phyloP scores from a whole-genome alignment of 306 rosid species.

The Lathyrus tuberosus region DNA sequence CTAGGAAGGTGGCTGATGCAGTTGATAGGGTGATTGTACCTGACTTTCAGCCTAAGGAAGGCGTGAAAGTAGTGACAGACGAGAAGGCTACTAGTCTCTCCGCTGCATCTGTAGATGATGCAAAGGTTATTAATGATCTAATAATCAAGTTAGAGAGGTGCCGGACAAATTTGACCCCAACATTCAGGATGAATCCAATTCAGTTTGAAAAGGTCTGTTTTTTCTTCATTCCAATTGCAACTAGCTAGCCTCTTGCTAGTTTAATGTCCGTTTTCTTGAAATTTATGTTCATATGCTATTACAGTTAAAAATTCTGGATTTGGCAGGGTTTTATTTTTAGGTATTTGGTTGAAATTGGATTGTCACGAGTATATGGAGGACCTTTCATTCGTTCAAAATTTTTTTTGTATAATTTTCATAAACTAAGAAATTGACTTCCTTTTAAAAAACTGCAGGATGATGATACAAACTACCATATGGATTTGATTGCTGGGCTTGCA shows the following conservation, averaged over 20 bases:
- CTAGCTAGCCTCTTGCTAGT: conserved; percentile 2
- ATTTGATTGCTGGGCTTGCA: conserved; percentile 91
- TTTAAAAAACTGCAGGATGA: conserved; percentile 73
- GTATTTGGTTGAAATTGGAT: conserved; percentile 16
- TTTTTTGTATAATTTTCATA: not conserved
- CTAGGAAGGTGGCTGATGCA: conserved; percentile 72
- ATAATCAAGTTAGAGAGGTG: conserved; percentile 64
- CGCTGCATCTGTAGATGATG: conserved; percentile 79
- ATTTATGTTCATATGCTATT: no score
- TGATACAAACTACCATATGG: conserved; percentile 96
- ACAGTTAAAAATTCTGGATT: no score
- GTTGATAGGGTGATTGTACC: conserved; percentile 75
- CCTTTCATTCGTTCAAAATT: not conserved
- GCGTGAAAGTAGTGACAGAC: conserved; percentile 82
- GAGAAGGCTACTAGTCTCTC: conserved; percentile 82
- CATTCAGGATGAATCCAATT: conserved; percentile 87
- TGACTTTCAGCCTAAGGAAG: conserved; percentile 82
- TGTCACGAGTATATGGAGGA: conserved; percentile 7
- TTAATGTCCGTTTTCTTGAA: no score
- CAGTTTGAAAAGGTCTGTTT: conserved; percentile 83
- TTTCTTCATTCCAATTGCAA: not conserved
- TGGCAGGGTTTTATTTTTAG: not conserved
- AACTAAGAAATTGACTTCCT: not conserved
- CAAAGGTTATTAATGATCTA: conserved; percentile 71
- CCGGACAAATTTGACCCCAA: conserved; percentile 51